Base-by-base conservation (phyloP, 23 red algal genomes). In the Agarophyton chilense region DNA sequence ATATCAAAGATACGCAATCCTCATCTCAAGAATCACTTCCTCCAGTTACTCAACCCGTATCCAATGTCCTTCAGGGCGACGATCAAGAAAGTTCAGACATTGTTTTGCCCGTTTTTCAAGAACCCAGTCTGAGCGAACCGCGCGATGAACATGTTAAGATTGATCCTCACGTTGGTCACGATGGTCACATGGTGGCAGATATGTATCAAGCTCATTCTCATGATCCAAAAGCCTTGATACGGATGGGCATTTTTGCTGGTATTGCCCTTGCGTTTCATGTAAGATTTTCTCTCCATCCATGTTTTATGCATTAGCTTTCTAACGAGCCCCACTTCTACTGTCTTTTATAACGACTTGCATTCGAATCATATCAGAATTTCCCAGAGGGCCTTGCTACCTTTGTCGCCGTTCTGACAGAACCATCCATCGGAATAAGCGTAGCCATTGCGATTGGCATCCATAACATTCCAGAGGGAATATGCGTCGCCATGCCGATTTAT, bases 391-490 rank as follows among this genome's bases (percentile, higher is more conserved):
- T 97, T 19, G 95, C 95, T 3, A 94, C 91, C 11, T 97, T 93
- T 63, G 84, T 97, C 28, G 89, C 95, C n/a, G 91, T 84, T 22
- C 77, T 97, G 68, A 51, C 53, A 38, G 95, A 94, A 28, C 83
- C 86, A n/a, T 75, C 57, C 1, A 84, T 97, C 17, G 95, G 95
- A 25, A 81, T 86, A 0, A 82, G 74, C 51, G 90, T 97, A 18
- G 95, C 95, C 11, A 87, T 97, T 52, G 95, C 95, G 14, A 93
- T 97, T 34, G 73, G 86, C 3, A 90, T 97, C 31, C 89, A 93
- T 84, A 97, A 92, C 77, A 97, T 97, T 64, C 95, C 95, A 5
- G 95, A 97, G 83, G 95, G 95, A 4, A 80, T 97, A 50, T 83
- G 82, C 70, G 95, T 97, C 78, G 95, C 95, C 34, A 92, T 97